Percentiles rank a stretch among this genome's conserved stretches.
phyloP scores from a whole-genome alignment of 192 early-diverging fungal genomes.

The Podila epigama region DNA sequence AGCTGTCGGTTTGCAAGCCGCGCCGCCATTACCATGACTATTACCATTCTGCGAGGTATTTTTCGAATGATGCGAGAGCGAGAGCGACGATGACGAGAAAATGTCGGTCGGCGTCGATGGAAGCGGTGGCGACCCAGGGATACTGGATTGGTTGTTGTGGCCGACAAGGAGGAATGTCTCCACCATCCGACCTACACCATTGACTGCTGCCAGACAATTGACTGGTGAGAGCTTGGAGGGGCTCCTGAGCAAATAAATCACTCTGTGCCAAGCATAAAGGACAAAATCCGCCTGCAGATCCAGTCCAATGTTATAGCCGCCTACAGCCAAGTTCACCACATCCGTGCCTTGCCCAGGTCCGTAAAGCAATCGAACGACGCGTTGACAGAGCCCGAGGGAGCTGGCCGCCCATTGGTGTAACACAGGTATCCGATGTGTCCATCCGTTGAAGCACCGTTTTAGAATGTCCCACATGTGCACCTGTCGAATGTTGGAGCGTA shows the following conservation, averaged over 20 bases:
- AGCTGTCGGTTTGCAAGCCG: slow-evolving; percentile 27
- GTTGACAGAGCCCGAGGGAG: slow-evolving; percentile 69
- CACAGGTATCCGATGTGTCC: slow-evolving; percentile 79
- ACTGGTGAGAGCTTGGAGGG: slow-evolving; percentile 57
- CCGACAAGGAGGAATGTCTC: slow-evolving; percentile 57
- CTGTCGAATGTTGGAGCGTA: slow-evolving; percentile 68
- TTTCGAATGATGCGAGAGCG: slow-evolving; percentile 11
- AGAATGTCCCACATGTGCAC: slow-evolving; percentile 85
- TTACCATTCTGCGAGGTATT: neutral
- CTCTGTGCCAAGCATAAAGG: slow-evolving; percentile 77
- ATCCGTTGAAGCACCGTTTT: slow-evolving; percentile 68
- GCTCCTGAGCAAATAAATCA: slow-evolving; percentile 64
- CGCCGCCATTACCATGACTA: neutral
- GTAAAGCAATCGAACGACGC: slow-evolving; percentile 73
- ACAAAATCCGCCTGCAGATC: slow-evolving; percentile 71
- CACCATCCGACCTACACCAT: slow-evolving; percentile 64
- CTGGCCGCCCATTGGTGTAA: slow-evolving; percentile 81
- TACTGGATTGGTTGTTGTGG: neutral
- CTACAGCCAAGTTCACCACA: slow-evolving; percentile 60
- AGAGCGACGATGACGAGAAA: slow-evolving; percentile 37
- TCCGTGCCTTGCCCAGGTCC: slow-evolving; percentile 71
- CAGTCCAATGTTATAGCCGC: slow-evolving; percentile 62
- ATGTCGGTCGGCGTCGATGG: slow-evolving; percentile 34
- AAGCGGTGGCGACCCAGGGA: slow-evolving; percentile 25
- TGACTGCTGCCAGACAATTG: slow-evolving; percentile 60